phyloP scores from a whole-genome alignment of 2,329 filamentous ascomycete genomes.

The Sarocladium brachiariae region DNA sequence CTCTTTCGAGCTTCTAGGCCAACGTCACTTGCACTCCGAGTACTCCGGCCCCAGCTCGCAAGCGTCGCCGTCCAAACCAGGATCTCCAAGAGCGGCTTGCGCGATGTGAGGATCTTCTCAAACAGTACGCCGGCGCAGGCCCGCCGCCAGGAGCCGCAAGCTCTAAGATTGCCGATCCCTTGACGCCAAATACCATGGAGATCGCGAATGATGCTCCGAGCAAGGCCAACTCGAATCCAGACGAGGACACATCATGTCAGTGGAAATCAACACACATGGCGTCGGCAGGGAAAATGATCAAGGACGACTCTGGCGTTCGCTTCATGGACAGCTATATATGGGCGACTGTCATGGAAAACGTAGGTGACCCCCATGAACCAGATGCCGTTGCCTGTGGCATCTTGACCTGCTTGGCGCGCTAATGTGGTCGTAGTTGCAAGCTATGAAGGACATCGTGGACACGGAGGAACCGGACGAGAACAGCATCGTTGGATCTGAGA shows the following conservation, averaged over 20 bases:
- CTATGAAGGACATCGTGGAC: conserved; percentile 53
- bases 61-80: conserved; percentile 52
- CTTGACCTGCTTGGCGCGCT: background rate
- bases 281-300: conserved; percentile 45
- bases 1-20: too few relatives aligned
- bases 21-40: conserved; percentile 54
- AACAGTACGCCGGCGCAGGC: conserved; percentile 44
- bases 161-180: conserved; percentile 12
- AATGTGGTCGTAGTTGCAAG: conserved; percentile 37
- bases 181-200: conserved; percentile 19
- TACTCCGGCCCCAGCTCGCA: conserved; percentile 52
- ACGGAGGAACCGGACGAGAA: conserved; percentile 41
- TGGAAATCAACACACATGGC: conserved; percentile 29
- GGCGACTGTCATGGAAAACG: conserved; percentile 49
- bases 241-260: conserved; percentile 5
- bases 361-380: conserved; percentile 22
- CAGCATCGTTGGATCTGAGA: conserved; percentile 41
- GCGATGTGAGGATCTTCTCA: conserved; percentile 51
- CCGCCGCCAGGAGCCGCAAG: conserved; percentile 16
- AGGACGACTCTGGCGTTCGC: conserved; percentile 46
- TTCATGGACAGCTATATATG: conserved; percentile 53
- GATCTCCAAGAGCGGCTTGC: conserved; percentile 55
- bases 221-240: background rate
- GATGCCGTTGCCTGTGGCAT: too few relatives aligned
- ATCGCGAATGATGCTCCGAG: conserved; percentile 23